Percentiles rank a stretch among this genome's conserved stretches.
Conservation (phyloP, 345 rosid species). For the Cardamine occulta region DNA sequence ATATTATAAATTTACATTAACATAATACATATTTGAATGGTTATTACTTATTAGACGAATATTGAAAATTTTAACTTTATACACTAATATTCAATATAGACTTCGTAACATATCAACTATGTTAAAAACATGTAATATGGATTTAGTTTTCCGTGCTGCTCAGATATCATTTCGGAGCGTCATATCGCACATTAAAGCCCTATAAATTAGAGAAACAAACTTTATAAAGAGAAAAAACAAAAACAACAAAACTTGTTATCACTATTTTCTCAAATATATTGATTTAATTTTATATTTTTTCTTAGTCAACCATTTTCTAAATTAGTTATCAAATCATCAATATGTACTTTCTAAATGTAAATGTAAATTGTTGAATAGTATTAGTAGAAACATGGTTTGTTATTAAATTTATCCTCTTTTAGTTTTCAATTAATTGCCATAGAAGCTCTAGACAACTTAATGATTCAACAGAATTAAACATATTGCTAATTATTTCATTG, state of each 20-base stretch:
- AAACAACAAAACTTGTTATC: not conserved
- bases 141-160: slow-evolving; percentile 13
- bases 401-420: not conserved
- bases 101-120: not conserved
- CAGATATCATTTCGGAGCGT: slow-evolving; percentile 11
- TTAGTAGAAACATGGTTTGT: not conserved
- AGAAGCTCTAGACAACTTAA: slow-evolving; percentile 38
- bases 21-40: not conserved
- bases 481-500: slow-evolving; percentile 20
- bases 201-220: not conserved
- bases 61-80: not conserved
- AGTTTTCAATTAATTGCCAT: slow-evolving; percentile 5
- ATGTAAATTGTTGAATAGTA: slow-evolving; percentile 8
- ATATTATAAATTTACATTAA: not conserved
- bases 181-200: slow-evolving; percentile 9
- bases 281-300: too few relatives aligned
- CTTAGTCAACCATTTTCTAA: not conserved
- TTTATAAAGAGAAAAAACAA: not conserved
- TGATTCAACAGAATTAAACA: slow-evolving; percentile 37
- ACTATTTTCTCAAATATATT: not conserved
- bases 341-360: not conserved
- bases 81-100: not conserved
- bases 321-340: slow-evolving; percentile 3
- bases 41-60: not conserved
- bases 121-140: not conserved